phyloP scores from a whole-genome alignment of 495 filamentous ascomycete species.

The Letharia columbiana region DNA sequence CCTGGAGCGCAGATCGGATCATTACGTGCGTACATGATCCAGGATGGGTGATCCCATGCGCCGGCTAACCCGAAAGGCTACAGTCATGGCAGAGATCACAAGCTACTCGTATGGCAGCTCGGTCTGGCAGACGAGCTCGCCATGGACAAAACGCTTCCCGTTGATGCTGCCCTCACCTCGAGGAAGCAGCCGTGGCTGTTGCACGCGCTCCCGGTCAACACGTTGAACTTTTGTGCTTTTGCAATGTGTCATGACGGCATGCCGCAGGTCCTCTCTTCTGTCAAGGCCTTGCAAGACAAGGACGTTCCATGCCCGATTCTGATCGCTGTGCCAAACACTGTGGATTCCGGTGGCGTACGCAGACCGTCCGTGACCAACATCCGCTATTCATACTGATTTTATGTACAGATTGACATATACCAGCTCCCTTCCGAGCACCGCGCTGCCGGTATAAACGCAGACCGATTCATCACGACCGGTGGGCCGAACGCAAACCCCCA shows the following conservation, averaged over 20 bases:
- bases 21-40: constrained; percentile 57
- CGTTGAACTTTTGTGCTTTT: constrained; percentile 94
- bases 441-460: constrained; percentile 54
- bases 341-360: constrained; percentile 63
- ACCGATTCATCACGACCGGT: constrained; percentile 49
- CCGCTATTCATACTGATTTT: constrained; percentile 1
- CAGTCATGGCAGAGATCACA: constrained; percentile 87
- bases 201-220: constrained; percentile 76
- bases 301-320: constrained; percentile 35
- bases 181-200: constrained; percentile 70
- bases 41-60: not conserved
- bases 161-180: constrained; percentile 40
- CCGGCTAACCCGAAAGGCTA: not conserved
- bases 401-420: constrained; percentile 68
- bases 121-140: constrained; percentile 49
- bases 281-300: constrained; percentile 13
- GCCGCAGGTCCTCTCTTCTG: constrained; percentile 9
- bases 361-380: not conserved
- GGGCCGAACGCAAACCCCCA: not conserved
- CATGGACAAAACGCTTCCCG: constrained; percentile 63
- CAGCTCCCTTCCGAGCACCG: constrained; percentile 67
- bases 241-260: constrained; percentile 44
- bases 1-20: constrained; percentile 54
- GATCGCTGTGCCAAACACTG: constrained; percentile 67
- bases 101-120: constrained; percentile 77